Base-by-base conservation (phyloP, 139 green algal genomes). In the Volvox reticuliferus region DNA sequence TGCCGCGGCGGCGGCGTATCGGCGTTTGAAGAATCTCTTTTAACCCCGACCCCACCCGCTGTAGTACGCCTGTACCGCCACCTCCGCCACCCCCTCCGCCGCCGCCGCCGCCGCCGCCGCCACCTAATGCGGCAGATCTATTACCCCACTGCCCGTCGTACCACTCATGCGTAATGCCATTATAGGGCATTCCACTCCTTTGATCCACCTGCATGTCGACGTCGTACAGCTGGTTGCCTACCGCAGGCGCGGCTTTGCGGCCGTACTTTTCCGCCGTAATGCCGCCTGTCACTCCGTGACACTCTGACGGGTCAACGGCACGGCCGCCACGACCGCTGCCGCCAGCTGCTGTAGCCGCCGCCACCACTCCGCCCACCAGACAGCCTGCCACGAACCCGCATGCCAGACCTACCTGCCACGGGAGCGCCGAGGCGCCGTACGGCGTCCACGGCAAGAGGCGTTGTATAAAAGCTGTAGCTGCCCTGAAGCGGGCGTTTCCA, bases 1-100 rank as follows among this genome's bases (percentile, higher is more conserved):
- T 24, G 63, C 65, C 63, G 1, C 21, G 1, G 2, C 63, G 6
- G 33, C 83, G 37, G 6, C 85, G 37, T 71, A 71, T 55, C 28
- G 85, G 85, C 44, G 85, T 89, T 3, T 30, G 26, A 0, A 89
- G 85, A 0, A 82, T n/a, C 28, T 62, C 17, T 3, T 18, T 71
- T 71, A 89, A 35, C 2, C 85, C 85, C 13, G 85, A 89, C 22
- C 3, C 18, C 18, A 71, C 35, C 14, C 85, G 85, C n/a, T 75
- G 69, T 1, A 89, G 44, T 30, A 89, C n/a, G 28, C 62, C 30
- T 17, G 12, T 12, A 24, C 55, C 32, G 30, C 81, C 62, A 16
- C 32, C 18, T 62, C 81, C 62, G 30, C 33, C 82, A 9, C 82
- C n/a, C 36, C 55, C n/a, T 13, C 6, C 22, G 21, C 80, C n/a